Conservation (phyloP, 805 yeast genomes). For the Candida khao-thaluensis region DNA sequence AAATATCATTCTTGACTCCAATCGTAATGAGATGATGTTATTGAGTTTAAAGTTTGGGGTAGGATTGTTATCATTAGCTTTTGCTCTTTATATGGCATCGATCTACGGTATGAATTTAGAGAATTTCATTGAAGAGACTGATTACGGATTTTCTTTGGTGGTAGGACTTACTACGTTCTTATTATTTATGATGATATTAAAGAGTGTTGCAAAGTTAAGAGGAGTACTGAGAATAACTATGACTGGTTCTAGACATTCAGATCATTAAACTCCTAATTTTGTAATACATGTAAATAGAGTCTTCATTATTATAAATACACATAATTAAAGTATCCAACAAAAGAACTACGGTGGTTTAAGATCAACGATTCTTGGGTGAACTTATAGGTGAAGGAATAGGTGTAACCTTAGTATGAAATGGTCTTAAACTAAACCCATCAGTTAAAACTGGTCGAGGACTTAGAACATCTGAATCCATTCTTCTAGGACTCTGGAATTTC, state of each 20-base stretch:
- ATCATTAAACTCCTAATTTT: too few species aligned
- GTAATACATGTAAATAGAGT: too few species aligned
- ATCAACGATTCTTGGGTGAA: constrained; percentile 28
- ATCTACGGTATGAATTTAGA: constrained; percentile 93
- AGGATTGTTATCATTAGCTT: constrained; percentile 78
- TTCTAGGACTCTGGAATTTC: constrained; percentile 17
- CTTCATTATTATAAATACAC: too few species aligned
- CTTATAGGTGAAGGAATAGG: constrained; percentile 40
- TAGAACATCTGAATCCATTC: background rate
- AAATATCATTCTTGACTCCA: constrained; percentile 87
- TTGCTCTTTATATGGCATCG: constrained; percentile 78
- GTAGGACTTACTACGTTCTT: constrained; percentile 45
- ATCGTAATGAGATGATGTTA: constrained; percentile 89
- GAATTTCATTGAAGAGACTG: constrained; percentile 74
- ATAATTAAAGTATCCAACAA: too few species aligned
- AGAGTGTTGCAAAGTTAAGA: constrained; percentile 57
- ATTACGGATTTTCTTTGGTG: constrained; percentile 59
- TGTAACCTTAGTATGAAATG: constrained; percentile 40
- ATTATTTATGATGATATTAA: constrained; percentile 46
- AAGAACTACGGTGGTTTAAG: too few species aligned
- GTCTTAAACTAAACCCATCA: constrained; percentile 40
- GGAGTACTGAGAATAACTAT: constrained; percentile 73
- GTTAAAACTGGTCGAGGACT: constrained; percentile 17
- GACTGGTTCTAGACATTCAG: too few species aligned
- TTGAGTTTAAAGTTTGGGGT: constrained; percentile 81